Evolutionary conservation across 192 early-diverging fungal species (phyloP).

Genomic region (Dimargaris xerosporica): DNA sequence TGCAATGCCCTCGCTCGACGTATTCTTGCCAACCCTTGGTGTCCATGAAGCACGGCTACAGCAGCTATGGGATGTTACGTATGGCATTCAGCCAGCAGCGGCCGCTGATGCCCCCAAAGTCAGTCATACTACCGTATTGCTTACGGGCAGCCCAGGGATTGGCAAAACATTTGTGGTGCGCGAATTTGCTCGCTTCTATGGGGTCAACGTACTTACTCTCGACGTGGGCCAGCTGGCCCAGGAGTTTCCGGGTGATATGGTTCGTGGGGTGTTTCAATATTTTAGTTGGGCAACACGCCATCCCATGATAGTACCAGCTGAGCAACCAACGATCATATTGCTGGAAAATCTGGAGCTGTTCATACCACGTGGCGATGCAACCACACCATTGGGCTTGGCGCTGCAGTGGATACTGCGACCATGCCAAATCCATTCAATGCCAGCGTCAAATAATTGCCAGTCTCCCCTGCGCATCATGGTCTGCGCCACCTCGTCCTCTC

Average conservation of each 20-base stretch:
- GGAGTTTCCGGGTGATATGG: slow-evolving; percentile 18
- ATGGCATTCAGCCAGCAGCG: neutral
- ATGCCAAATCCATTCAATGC: neutral
- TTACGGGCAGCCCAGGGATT: slow-evolving; percentile 25
- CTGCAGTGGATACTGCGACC: neutral
- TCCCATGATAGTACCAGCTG: neutral
- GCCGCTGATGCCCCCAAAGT: slow-evolving; percentile 4
- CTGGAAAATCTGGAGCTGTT: slow-evolving; percentile 24
- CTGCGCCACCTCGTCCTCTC: neutral
- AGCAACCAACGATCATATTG: slow-evolving; percentile 17
- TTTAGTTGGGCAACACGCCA: neutral
- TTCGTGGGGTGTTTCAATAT: slow-evolving; percentile 15
- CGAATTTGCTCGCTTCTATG: slow-evolving; percentile 13
- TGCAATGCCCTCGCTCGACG: neutral
- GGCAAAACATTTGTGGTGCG: slow-evolving; percentile 26
- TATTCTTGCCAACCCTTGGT: neutral
- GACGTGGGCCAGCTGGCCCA: slow-evolving; percentile 18
- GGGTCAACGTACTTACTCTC: slow-evolving; percentile 13
- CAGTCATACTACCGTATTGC: slow-evolving; percentile 16
- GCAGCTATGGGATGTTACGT: neutral
- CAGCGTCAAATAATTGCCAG: no score
- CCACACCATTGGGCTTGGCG: neutral
- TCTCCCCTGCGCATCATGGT: neutral
- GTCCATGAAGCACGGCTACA: neutral
- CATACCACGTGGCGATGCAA: slow-evolving; percentile 14